These are phyloP conservation scores for Salisapilia sapeloensis DNA, from an alignment of 352 stramenopile species.

Conservation along the genomic window DNA sequence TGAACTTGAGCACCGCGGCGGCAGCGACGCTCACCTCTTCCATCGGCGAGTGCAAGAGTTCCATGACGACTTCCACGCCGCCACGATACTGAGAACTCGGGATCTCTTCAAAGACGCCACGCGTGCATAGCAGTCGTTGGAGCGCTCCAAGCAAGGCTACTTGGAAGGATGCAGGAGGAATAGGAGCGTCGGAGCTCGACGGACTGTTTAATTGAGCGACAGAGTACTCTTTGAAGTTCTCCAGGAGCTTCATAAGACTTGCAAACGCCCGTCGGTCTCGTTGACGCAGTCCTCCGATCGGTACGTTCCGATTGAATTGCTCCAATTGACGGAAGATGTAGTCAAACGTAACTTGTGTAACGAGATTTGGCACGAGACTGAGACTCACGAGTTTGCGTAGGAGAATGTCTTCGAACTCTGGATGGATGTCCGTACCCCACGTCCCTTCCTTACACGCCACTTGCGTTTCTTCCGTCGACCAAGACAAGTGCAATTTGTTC, in stretches of 20 bases:
- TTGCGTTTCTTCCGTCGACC: constrained; percentile 76
- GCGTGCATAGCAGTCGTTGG: constrained; percentile 65
- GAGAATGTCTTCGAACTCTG: constrained; percentile 72
- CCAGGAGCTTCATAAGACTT: constrained; percentile 67
- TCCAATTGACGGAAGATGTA: constrained; percentile 60
- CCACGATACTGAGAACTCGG: constrained; percentile 77
- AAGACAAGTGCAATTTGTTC: constrained; percentile 77
- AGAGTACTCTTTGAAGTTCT: constrained; percentile 75
- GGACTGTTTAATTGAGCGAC: constrained; percentile 66
- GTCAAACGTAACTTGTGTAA: constrained; percentile 61
- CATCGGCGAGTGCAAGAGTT: constrained; percentile 70
- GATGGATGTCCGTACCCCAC: constrained; percentile 64
- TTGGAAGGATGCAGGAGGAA: constrained; percentile 70
- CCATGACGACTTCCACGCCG: constrained; percentile 74
- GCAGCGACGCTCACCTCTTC: constrained; percentile 76
- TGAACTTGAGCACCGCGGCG: constrained; percentile 73
- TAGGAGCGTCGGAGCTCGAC: constrained; percentile 62
- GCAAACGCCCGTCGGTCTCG: constrained; percentile 60
- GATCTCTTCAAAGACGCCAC: constrained; percentile 73
- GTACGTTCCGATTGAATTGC: constrained; percentile 79
- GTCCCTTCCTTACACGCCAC: constrained; percentile 77
- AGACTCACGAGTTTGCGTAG: constrained; percentile 64
- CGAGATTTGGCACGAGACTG: constrained; percentile 64
- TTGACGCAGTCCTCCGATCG: constrained; percentile 46
- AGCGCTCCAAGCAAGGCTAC: constrained; percentile 62